phyloP scores from a whole-genome alignment of 768 basidiomycete genomes.

The Tricholoma flavovirens region DNA sequence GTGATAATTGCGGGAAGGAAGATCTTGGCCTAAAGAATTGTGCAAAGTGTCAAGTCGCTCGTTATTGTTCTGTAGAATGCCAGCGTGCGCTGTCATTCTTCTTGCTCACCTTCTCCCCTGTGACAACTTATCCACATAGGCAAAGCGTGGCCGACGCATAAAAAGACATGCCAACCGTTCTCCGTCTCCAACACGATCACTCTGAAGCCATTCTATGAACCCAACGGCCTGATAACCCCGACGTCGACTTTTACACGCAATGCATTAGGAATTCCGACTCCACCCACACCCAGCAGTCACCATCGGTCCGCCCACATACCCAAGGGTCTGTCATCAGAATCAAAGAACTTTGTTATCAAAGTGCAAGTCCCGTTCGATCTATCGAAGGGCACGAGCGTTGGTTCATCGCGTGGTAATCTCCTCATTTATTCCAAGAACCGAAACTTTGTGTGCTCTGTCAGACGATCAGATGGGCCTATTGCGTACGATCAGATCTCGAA shows the following conservation, averaged over 20 bases:
- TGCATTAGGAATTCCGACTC: slow-evolving; percentile 21
- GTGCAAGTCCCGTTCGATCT: slow-evolving; percentile 39
- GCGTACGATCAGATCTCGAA: slow-evolving; percentile 37
- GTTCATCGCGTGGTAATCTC: slow-evolving; percentile 19
- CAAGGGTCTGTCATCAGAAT: slow-evolving; percentile 10
- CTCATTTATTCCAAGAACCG: slow-evolving; percentile 50
- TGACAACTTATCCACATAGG: slow-evolving; percentile 23
- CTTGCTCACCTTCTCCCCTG: not conserved
- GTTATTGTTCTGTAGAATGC: slow-evolving; percentile 52
- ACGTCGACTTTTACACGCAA: slow-evolving; percentile 25
- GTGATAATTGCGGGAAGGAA: slow-evolving; percentile 30
- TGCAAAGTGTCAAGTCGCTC: slow-evolving; percentile 34
- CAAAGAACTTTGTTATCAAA: slow-evolving; percentile 47
- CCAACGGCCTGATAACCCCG: slow-evolving; percentile 12
- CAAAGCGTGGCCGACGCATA: slow-evolving; percentile 43
- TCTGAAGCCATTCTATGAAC: slow-evolving; percentile 38
- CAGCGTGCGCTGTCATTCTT: slow-evolving; percentile 36
- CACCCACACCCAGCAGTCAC: slow-evolving; percentile 15
- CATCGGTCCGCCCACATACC: slow-evolving; percentile 19
- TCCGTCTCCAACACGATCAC: slow-evolving; percentile 36
- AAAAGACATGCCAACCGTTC: slow-evolving; percentile 42
- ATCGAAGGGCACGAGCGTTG: not conserved
- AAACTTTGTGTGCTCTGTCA: slow-evolving; percentile 43
- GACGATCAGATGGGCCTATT: slow-evolving; percentile 22
- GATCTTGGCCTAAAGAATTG: slow-evolving; percentile 35